A percentile compares a stretch with the other conserved stretches of the same genome.
Conservation (phyloP, 2,329 filamentous ascomycete genomes). For the Davidsoniella virescens region DNA sequence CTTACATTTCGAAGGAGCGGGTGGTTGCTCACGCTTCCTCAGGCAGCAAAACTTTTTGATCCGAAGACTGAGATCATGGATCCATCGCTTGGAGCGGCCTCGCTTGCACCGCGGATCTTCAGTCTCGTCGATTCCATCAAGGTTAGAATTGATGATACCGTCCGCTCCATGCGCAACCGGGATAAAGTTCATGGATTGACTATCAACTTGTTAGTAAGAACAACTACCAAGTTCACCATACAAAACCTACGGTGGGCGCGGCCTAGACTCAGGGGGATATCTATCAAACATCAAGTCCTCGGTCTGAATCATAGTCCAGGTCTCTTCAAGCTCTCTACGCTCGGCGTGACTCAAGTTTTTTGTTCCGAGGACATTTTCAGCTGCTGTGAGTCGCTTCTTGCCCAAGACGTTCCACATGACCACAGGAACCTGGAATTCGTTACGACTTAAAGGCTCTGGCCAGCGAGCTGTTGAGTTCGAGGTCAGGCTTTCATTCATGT, state of each 20-base stretch:
- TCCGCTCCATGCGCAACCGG: conserved; percentile 2
- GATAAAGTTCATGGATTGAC: conserved; percentile 8
- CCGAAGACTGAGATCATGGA: conserved; percentile 2
- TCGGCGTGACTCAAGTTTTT: conserved; percentile 11
- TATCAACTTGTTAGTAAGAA: neutral
- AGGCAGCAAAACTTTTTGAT: conserved; percentile 10
- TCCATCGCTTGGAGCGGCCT: neutral
- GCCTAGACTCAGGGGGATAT: conserved; percentile 11
- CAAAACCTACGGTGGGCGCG: conserved; percentile 9
- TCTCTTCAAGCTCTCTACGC: conserved; percentile 12
- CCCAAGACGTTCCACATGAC: conserved; percentile 12
- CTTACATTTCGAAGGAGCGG: conserved; percentile 8
- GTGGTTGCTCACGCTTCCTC: neutral
- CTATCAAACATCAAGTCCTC: conserved; percentile 12
- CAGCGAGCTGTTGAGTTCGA: conserved; percentile 10
- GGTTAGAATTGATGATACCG: conserved; percentile 3
- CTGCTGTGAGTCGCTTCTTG: conserved; percentile 5
- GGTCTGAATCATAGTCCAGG: conserved; percentile 13
- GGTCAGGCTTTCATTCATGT: neutral
- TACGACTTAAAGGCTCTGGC: conserved; percentile 10
- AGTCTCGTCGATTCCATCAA: conserved; percentile 10
- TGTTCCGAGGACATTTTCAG: conserved; percentile 7
- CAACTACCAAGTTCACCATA: neutral
- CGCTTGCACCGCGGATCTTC: conserved; percentile 8
- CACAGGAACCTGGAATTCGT: conserved; percentile 10